Conservation (phyloP, 2,329 filamentous ascomycete genomes). For the Botryosphaeria dothidea region DNA sequence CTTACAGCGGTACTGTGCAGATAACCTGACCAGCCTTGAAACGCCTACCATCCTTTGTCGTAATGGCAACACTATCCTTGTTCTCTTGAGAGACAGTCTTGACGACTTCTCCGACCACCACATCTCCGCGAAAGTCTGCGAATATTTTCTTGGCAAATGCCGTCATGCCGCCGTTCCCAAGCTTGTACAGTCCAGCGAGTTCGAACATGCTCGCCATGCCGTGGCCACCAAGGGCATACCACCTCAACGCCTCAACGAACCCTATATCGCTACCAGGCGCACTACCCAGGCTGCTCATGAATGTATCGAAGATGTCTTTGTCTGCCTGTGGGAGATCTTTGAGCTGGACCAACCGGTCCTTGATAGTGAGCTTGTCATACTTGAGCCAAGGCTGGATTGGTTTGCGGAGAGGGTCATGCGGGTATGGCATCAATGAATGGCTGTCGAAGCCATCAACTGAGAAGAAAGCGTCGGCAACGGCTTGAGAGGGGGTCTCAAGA, state of each 20-base stretch:
- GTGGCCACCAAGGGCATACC: slow-evolving; percentile 33
- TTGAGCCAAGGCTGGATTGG: slow-evolving; percentile 27
- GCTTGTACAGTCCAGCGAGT: slow-evolving; percentile 27
- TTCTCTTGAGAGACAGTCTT: slow-evolving; percentile 13
- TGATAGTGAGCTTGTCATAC: too few species aligned
- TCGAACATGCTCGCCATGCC: slow-evolving; percentile 25
- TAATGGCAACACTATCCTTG: slow-evolving; percentile 12
- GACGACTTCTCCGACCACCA: slow-evolving; percentile 9
- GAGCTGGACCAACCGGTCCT: slow-evolving; percentile 30
- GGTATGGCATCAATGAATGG: slow-evolving; percentile 38
- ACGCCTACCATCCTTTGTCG: background rate
- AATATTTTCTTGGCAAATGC: slow-evolving; percentile 22
- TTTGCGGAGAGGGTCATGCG: slow-evolving; percentile 33
- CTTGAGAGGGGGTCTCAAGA: background rate
- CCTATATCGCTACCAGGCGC: slow-evolving; percentile 23
- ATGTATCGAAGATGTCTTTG: slow-evolving; percentile 25
- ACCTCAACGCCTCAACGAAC: slow-evolving; percentile 31
- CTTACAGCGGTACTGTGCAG: background rate
- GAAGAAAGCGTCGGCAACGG: slow-evolving; percentile 29
- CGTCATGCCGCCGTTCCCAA: slow-evolving; percentile 23
- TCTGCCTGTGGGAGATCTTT: slow-evolving; percentile 23
- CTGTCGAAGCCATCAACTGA: slow-evolving; percentile 32
- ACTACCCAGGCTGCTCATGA: slow-evolving; percentile 22
- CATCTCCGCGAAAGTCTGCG: background rate
- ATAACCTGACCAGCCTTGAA: background rate